Percentiles rank a stretch among this genome's conserved stretches.
phyloP scores from a whole-genome alignment of 1,139 yeast genomes.

The Yamadazyma friedrichii region DNA sequence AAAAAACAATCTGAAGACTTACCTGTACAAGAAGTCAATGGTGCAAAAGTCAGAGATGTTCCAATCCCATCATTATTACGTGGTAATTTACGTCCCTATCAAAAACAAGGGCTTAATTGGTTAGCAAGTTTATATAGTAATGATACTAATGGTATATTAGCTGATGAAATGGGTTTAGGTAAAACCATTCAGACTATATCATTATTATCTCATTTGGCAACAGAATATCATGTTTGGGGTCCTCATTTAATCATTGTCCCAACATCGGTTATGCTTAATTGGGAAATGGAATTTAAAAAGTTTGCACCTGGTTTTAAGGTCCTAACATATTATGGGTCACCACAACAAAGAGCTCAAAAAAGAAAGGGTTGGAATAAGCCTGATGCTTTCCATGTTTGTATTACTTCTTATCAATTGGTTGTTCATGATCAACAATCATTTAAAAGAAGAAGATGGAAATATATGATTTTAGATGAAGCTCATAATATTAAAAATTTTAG shows the following conservation, averaged over 20 bases:
- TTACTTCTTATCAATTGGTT: slow-evolving; percentile 93
- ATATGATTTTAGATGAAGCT: slow-evolving; percentile 97
- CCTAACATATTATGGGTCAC: slow-evolving; percentile 95
- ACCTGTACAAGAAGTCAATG: slow-evolving; percentile 39
- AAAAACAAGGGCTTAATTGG: slow-evolving; percentile 97
- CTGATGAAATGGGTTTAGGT: slow-evolving; percentile 99
- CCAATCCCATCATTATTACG: slow-evolving; percentile 66
- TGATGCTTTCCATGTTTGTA: slow-evolving; percentile 94
- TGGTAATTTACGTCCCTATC: slow-evolving; percentile 87
- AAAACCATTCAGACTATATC: slow-evolving; percentile 96
- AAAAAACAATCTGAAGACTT: slow-evolving; percentile 17
- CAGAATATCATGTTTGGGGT: slow-evolving; percentile 95
- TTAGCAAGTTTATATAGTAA: slow-evolving; percentile 89
- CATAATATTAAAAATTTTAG: slow-evolving; percentile 96
- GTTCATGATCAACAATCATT: slow-evolving; percentile 96
- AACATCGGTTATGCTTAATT: slow-evolving; percentile 95
- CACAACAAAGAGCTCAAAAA: slow-evolving; percentile 93
- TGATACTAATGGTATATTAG: slow-evolving; percentile 92
- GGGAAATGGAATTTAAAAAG: slow-evolving; percentile 99
- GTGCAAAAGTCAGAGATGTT: slow-evolving; percentile 62
- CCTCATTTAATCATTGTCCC: slow-evolving; percentile 97
- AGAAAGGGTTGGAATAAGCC: slow-evolving; percentile 98
- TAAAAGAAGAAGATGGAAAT: slow-evolving; percentile 89
- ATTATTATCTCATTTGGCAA: slow-evolving; percentile 80
- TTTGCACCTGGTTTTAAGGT: slow-evolving; percentile 99